Base-by-base conservation (phyloP, 306 rosid species). In the Fragaria iinumae region DNA sequence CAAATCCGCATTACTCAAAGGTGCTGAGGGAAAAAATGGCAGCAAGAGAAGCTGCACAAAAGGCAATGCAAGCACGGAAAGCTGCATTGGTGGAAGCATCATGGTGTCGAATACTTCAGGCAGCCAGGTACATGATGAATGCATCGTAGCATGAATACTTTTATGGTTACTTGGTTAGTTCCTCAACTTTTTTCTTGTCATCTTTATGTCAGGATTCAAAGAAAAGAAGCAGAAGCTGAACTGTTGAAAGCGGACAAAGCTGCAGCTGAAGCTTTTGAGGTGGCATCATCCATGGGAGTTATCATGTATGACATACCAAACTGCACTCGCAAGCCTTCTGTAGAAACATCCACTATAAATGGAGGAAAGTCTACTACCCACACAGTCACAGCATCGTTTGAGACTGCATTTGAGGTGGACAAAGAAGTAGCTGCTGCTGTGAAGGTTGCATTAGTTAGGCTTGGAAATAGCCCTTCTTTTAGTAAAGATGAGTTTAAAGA, bases 31-130 rank as follows among this genome's bases (percentile, higher is more conserved):
- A 92, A 86, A 95, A 95, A 81, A 92, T 95, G 91, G 97, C 99
- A 34, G 93, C 92, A 53, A 92, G 89, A 85, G 97, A 88, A 77
- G 96, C 97, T 2, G 97, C 97, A 20, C 73, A 89, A 76, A 89
- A 81, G 74, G 97, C 96, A 53, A 86, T 92, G 84, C 91, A 87
- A 83, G 90, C 96, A 76, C 97, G 90, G 68, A 92, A 88, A 84
- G 93, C 90, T 23, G 97, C 99, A 32, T 69, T 92, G 78, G 97
- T 92, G 45, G 99, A 95, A 88, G 93, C 99, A 63, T 95, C 97
- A 73, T 92, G 99, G 99, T 95, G 99, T 83, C 87, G 96, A 64
- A 92, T 90, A 80, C 89, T 95, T 29, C 80, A 83, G 80, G 97
- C 99, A 73, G 88, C 97, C 32, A 80, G 97, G 98, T 95, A 21